Evolutionary conservation across 495 filamentous ascomycete species (phyloP).

Genomic region (Margaritispora aquatica): DNA sequence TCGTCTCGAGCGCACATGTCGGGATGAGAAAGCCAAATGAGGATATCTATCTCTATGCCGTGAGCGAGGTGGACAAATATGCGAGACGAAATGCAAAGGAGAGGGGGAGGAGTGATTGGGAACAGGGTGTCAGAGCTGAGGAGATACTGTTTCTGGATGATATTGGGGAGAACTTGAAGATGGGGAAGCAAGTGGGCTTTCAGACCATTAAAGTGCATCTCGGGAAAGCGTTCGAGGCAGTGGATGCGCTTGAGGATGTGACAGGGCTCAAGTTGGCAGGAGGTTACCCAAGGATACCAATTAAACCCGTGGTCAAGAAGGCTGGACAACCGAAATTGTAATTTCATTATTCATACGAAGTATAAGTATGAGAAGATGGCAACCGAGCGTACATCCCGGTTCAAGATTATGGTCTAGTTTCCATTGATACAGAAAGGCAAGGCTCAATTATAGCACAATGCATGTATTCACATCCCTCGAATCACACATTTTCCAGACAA

Average conservation of each 20-base stretch:
- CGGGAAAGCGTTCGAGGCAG: conserved; percentile 70
- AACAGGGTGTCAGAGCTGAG: conserved; percentile 46
- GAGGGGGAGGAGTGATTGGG: conserved; percentile 29
- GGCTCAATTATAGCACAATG: neutral
- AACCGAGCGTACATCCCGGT: neutral
- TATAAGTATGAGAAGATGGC: too few relatives aligned
- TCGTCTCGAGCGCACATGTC: conserved; percentile 76
- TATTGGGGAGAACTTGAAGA: conserved; percentile 89
- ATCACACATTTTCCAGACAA: neutral
- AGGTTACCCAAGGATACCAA: conserved; percentile 20
- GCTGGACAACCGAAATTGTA: neutral
- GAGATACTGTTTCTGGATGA: conserved; percentile 92
- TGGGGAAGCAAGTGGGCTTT: conserved; percentile 68
- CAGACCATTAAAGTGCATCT: conserved; percentile 77
- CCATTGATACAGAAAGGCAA: too few relatives aligned
- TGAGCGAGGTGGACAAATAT: conserved; percentile 55
- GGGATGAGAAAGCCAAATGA: conserved; percentile 85
- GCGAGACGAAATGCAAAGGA: conserved; percentile 36
- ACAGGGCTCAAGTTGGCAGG: conserved; percentile 40
- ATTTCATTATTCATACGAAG: too few relatives aligned
- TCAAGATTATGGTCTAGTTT: neutral
- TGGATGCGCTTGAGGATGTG: conserved; percentile 42
- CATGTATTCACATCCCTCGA: neutral
- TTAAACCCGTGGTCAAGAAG: conserved; percentile 8
- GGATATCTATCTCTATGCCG: conserved; percentile 68